A percentile compares a stretch with the other conserved stretches of the same genome.
phyloP scores from a whole-genome alignment of 108 stramenopile species.

The Cylindrotheca fusiformis region DNA sequence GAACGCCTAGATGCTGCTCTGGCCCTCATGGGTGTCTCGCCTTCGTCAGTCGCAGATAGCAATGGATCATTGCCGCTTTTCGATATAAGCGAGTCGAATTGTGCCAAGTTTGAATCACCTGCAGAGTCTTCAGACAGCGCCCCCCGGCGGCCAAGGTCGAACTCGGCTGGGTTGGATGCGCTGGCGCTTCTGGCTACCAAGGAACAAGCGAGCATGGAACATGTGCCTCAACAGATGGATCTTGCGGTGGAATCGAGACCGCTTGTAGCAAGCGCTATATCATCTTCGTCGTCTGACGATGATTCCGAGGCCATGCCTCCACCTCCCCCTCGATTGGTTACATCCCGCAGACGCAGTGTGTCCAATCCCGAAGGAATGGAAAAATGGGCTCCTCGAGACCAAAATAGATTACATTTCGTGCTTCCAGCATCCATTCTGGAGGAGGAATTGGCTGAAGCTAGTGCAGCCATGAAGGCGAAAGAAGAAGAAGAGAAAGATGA shows the following conservation, averaged over 20 bases:
- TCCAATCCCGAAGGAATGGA: constrained; percentile 93
- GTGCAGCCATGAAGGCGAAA: constrained; percentile 44
- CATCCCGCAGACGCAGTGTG: constrained; percentile 54
- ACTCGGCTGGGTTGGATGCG: constrained; percentile 47
- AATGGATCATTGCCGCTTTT: constrained; percentile 2
- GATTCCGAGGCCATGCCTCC: constrained; percentile 74
- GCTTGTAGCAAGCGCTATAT: constrained; percentile 8
- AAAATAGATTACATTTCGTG: constrained; percentile 56
- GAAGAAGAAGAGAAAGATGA: constrained; percentile 26
- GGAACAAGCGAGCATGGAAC: constrained; percentile 25
- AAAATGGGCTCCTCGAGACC: constrained; percentile 64
- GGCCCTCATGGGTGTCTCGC: constrained; percentile 40
- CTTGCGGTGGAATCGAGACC: not conserved
- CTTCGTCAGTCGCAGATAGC: constrained; percentile 24
- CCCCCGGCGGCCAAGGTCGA: constrained; percentile 6
- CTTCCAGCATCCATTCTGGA: constrained; percentile 75
- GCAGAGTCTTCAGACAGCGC: not conserved
- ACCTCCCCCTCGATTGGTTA: constrained; percentile 44
- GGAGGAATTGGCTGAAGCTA: constrained; percentile 76
- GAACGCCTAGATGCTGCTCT: constrained; percentile 45
- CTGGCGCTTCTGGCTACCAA: constrained; percentile 45
- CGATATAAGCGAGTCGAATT: constrained; percentile 5
- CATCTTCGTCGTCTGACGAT: constrained; percentile 41
- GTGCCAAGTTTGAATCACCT: not conserved
- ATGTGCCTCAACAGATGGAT: not conserved